Conservation (phyloP, 148 eudicot genomes). For the Rhododendron vialii region DNA sequence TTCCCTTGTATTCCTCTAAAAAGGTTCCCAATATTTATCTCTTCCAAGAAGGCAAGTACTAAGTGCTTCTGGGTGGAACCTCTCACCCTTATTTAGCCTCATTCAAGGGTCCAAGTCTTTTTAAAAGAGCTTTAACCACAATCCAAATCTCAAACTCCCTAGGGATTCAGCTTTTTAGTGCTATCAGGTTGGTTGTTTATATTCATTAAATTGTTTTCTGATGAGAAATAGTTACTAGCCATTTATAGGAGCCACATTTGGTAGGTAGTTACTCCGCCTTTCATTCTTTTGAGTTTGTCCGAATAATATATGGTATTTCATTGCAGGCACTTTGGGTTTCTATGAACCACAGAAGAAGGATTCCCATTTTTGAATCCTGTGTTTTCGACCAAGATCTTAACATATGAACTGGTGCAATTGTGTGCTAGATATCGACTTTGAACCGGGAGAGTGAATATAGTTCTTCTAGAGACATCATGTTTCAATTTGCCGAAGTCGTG, state of each 20-base stretch:
- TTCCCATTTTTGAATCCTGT: slow-evolving; percentile 16
- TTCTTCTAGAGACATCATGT: slow-evolving; percentile 5
- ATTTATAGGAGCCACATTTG: slow-evolving; percentile 11
- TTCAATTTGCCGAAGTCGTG: slow-evolving; percentile 6
- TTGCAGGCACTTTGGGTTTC: slow-evolving; percentile 34
- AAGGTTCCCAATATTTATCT: not conserved
- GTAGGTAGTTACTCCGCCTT: slow-evolving; percentile 7
- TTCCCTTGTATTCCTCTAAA: not conserved
- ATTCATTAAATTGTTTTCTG: not conserved
- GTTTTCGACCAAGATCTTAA: slow-evolving; percentile 11
- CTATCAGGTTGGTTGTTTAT: not conserved
- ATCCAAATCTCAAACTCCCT: not conserved
- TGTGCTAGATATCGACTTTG: slow-evolving; percentile 1
- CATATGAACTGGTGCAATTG: slow-evolving; percentile 12
- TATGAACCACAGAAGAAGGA: slow-evolving; percentile 22
- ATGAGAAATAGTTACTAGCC: slow-evolving; percentile 8
- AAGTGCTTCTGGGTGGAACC: not conserved
- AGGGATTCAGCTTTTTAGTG: not conserved
- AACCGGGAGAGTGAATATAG: slow-evolving; percentile 7
- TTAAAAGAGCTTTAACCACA: not conserved
- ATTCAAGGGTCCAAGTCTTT: not conserved
- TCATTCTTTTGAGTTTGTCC: slow-evolving; percentile 15
- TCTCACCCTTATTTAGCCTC: not conserved
- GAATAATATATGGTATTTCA: slow-evolving; percentile 24
- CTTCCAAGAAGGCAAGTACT: not conserved